Evolutionary conservation across 306 rosid genomes (phyloP), one percentile per base, ranked within the genome.

Genomic region (Cicer chorassanicum): DNA sequence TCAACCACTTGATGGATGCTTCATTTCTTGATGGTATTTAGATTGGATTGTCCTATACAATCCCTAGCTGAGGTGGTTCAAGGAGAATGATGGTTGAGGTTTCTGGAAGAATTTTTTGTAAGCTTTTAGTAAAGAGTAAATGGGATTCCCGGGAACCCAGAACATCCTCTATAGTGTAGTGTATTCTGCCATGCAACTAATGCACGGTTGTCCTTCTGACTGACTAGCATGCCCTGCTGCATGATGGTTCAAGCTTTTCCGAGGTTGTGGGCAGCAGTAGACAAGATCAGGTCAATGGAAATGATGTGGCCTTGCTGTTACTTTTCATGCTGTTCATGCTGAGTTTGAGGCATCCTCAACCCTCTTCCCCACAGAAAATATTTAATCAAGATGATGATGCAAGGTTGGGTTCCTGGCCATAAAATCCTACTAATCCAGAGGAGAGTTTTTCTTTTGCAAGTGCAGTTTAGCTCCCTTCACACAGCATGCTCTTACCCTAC

Each of bases 1-100:
- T 56, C 64, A 51, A 34, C 70, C 54, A 43, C 36, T 67, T 21
- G 75, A 62, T 74, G 82, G 36, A 29, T 29, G 36, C 5, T 29
- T 29, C 16, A 67, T 62, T 42, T 65, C 38, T 51, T 11, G 48
- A 66, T 51, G 19, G 57, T 18, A 34, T 29, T 29, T 29, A 29
- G 36, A 29, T 29, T 4, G 36, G 36, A 29, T 5, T 29, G 3
- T 29, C 36, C 36, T 29, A 29, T 29, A 29, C 36, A 29, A 29
- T 29, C 36, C 36, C 36, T 29, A 0, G 36, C 36, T 29, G 36
- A 3, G 36, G 36, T 29, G 36, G 36, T 29, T 29, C 36, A 29
- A 29, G 36, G 36, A 29, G 36, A 29, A 29, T 29, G 36, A 29
- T 29, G 36, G 36, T 29, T 29, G 36, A 4, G 36, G 36, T 29